Percentiles rank a stretch among this genome's conserved stretches.
These are phyloP conservation scores for Hyphodiscus sp. DNA, from an alignment of 2,329 filamentous ascomycete species.

Conservation along the genomic window DNA sequence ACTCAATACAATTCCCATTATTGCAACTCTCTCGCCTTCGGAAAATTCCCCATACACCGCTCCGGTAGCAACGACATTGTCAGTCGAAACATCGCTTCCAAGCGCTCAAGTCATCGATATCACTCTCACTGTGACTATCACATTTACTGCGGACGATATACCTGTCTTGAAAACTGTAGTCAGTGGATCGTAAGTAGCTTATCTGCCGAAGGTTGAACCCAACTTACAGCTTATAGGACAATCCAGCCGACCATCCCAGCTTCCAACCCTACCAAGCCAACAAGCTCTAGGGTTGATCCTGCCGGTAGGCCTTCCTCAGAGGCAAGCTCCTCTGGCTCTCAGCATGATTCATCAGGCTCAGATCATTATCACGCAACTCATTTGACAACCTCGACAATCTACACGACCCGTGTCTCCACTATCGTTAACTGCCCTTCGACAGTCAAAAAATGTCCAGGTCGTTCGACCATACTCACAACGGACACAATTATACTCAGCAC, in stretches of 20 bases:
- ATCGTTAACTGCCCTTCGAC: too few species aligned
- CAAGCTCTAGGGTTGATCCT: too few species aligned
- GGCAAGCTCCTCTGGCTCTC: too few species aligned
- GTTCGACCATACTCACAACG: too few species aligned
- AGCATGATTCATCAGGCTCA: too few species aligned
- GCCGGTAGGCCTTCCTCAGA: too few species aligned
- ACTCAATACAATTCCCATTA: slow-evolving; percentile 8
- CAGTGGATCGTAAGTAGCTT: slow-evolving; percentile 4
- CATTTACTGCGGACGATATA: slow-evolving; percentile 1
- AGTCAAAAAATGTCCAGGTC: too few species aligned
- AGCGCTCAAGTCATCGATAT: slow-evolving; percentile 2
- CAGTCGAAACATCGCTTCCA: slow-evolving; percentile 2
- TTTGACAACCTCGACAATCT: too few species aligned
- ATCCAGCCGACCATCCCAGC: not conserved
- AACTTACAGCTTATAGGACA: not conserved
- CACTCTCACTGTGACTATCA: slow-evolving; percentile 3
- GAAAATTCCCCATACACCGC: not conserved
- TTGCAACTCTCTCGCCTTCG: not conserved
- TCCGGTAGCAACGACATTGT: slow-evolving; percentile 4
- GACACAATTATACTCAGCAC: too few species aligned
- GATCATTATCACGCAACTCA: too few species aligned
- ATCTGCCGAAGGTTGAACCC: not conserved
- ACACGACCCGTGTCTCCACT: too few species aligned
- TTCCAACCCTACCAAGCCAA: not conserved
- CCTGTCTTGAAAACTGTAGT: not conserved